These are phyloP conservation scores for Beauveria sp. DNA, from an alignment of 2,329 filamentous ascomycete genomes.

Conservation along the genomic window DNA sequence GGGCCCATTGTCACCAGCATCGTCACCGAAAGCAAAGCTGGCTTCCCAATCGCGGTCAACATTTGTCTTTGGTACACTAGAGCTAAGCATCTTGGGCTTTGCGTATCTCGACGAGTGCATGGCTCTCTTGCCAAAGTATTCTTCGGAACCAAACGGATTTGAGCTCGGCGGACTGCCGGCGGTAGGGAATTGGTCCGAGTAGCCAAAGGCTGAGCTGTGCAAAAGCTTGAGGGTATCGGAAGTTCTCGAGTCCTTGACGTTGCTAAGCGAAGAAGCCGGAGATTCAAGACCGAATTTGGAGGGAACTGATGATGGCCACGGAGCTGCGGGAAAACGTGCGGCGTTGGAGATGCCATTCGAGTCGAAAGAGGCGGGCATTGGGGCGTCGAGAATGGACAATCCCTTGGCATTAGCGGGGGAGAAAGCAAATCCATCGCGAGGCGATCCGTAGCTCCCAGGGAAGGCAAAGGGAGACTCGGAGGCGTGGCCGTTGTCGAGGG, in stretches of 20 bases:
- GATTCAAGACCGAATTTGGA: constrained; percentile 86
- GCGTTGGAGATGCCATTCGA: constrained; percentile 91
- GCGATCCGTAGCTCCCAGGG: constrained; percentile 69
- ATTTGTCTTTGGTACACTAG: constrained; percentile 59
- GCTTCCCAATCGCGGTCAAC: constrained; percentile 59
- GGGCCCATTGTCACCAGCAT: constrained; percentile 36
- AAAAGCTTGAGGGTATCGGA: constrained; percentile 58
- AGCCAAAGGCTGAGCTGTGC: constrained; percentile 61
- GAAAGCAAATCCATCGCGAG: constrained; percentile 71
- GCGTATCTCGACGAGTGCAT: constrained; percentile 62
- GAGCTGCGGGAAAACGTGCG: constrained; percentile 68
- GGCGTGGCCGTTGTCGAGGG: constrained; percentile 48
- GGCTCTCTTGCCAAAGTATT: constrained; percentile 62
- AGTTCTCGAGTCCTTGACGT: constrained; percentile 51
- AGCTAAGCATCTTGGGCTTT: constrained; percentile 60
- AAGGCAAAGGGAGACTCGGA: constrained; percentile 52
- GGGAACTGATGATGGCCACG: constrained; percentile 86
- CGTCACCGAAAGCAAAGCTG: constrained; percentile 70
- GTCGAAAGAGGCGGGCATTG: constrained; percentile 89
- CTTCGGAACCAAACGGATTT: constrained; percentile 46
- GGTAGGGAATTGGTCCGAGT: constrained; percentile 53
- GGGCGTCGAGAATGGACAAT: constrained; percentile 87
- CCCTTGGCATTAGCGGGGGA: constrained; percentile 66
- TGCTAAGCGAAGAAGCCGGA: constrained; percentile 62
- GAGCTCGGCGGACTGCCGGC: constrained; percentile 41